Evolutionary conservation across 2,329 filamentous ascomycete genomes (phyloP).

Genomic region (Reticulascus tulasneorum): DNA sequence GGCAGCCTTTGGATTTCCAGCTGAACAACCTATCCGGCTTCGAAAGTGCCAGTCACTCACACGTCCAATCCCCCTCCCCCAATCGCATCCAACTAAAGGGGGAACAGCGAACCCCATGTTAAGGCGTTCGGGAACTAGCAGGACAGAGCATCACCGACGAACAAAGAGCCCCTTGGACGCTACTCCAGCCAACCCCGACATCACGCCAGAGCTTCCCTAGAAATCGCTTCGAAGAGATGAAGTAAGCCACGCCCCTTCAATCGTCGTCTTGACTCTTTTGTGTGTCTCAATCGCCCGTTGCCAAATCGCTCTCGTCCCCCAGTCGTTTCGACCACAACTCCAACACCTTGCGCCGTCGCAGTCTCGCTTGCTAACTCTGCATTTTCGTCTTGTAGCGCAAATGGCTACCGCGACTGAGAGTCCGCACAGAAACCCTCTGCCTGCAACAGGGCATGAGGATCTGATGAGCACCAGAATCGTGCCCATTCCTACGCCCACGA

Average conservation of each 20-base stretch:
- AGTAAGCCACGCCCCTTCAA: slow-evolving; percentile 11
- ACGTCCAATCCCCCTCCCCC: background rate
- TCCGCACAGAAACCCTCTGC: slow-evolving; percentile 38
- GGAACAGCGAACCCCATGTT: slow-evolving; percentile 1
- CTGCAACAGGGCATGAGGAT: slow-evolving; percentile 37
- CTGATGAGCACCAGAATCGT: slow-evolving; percentile 51
- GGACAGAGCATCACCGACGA: background rate
- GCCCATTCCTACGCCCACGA: slow-evolving; percentile 44
- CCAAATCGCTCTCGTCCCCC: slow-evolving; percentile 8
- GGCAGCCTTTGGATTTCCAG: background rate
- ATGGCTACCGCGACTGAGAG: slow-evolving; percentile 52
- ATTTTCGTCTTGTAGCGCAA: slow-evolving; percentile 31
- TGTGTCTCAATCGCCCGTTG: background rate
- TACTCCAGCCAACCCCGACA: slow-evolving; percentile 3
- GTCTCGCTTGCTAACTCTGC: slow-evolving; percentile 15
- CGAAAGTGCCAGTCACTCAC: slow-evolving; percentile 2
- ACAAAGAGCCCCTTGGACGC: background rate
- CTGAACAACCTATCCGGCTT: background rate
- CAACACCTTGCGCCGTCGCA: no score
- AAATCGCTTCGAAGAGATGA: slow-evolving; percentile 15
- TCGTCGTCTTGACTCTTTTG: slow-evolving; percentile 11
- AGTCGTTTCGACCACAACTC: slow-evolving; percentile 7
- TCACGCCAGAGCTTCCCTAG: slow-evolving; percentile 1
- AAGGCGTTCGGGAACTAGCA: background rate
- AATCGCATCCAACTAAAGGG: background rate